These are phyloP conservation scores for Fusarium cicatricum DNA, from an alignment of 2,329 filamentous ascomycete genomes.

Conservation along the genomic window DNA sequence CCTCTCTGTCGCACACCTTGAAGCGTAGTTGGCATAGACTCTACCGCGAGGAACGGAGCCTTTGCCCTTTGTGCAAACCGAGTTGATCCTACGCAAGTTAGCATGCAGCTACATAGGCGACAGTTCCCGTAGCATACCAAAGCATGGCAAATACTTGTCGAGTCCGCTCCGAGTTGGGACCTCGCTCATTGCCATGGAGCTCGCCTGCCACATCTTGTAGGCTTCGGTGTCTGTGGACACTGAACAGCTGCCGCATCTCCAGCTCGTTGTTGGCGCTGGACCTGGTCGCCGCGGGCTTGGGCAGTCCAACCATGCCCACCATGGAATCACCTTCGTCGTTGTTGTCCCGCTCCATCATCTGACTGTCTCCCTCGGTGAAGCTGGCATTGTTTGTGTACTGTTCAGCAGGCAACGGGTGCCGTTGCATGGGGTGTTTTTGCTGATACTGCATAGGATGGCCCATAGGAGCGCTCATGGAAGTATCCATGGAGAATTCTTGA, in stretches of 20 bases:
- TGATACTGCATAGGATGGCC: constrained; percentile 54
- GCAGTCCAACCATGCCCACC: constrained; percentile 53
- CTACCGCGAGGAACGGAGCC: constrained; percentile 90
- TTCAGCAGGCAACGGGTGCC: constrained; percentile 64
- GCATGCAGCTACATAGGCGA: constrained; percentile 3
- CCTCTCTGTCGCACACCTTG: constrained; percentile 88
- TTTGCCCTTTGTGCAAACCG: constrained; percentile 76
- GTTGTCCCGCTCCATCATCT: constrained; percentile 68
- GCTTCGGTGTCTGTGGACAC: constrained; percentile 71
- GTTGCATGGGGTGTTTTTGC: constrained; percentile 49
- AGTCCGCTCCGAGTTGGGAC: constrained; percentile 81
- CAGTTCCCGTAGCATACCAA: constrained; percentile 65
- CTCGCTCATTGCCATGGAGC: constrained; percentile 80
- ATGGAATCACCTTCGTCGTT: constrained; percentile 65
- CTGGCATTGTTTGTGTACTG: constrained; percentile 60
- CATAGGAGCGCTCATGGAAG: constrained; percentile 55
- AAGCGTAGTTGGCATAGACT: constrained; percentile 95
- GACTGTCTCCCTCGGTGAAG: constrained; percentile 66
- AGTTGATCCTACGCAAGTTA: constrained; percentile 68
- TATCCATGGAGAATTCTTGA: constrained; percentile 60
- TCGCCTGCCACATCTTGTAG: constrained; percentile 78
- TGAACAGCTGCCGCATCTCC: constrained; percentile 79
- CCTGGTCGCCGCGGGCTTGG: constrained; percentile 67
- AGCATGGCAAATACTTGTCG: constrained; percentile 90
- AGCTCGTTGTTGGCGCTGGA: constrained; percentile 82